phyloP scores from a whole-genome alignment of 2,329 filamentous ascomycete species.

The Clonostachys sp. region DNA sequence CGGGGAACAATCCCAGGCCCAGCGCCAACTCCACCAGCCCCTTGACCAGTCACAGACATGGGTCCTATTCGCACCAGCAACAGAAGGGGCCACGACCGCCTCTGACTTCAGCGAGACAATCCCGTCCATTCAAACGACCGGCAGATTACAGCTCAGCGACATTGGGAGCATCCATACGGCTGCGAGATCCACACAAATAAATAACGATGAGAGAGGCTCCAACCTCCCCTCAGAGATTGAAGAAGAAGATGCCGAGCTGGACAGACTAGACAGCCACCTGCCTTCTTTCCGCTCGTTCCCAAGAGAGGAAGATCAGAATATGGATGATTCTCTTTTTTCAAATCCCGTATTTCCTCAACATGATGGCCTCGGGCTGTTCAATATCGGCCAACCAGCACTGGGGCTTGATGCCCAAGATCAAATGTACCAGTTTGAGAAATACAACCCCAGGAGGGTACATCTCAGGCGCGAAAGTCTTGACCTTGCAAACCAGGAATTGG shows the following conservation, averaged over 20 bases:
- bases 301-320: slow-evolving; percentile 12
- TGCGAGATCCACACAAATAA: slow-evolving; percentile 49
- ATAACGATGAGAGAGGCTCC: slow-evolving; percentile 36
- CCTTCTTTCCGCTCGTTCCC: slow-evolving; percentile 75
- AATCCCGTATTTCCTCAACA: slow-evolving; percentile 80
- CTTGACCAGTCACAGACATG: slow-evolving; percentile 80
- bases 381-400: slow-evolving; percentile 50
- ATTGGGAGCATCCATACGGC: slow-evolving; percentile 73
- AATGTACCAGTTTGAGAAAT: slow-evolving; percentile 83
- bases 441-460: slow-evolving; percentile 66
- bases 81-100: slow-evolving; percentile 57
- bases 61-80: slow-evolving; percentile 85
- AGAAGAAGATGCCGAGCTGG: slow-evolving; percentile 75
- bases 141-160: slow-evolving; percentile 72
- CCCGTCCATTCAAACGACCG: slow-evolving; percentile 58
- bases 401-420: slow-evolving; percentile 68
- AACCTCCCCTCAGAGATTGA: slow-evolving; percentile 24
- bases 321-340: slow-evolving; percentile 31
- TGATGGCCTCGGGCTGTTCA: slow-evolving; percentile 87
- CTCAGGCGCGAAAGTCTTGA: slow-evolving; percentile 49
- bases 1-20: slow-evolving; percentile 13
- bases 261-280: slow-evolving; percentile 88
- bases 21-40: slow-evolving; percentile 27
- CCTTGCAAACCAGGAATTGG: slow-evolving; percentile 41
- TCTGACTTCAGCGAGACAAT: slow-evolving; percentile 67